phyloP scores from a whole-genome alignment of 129 eudicot species.

The Helianthus tuberosus region DNA sequence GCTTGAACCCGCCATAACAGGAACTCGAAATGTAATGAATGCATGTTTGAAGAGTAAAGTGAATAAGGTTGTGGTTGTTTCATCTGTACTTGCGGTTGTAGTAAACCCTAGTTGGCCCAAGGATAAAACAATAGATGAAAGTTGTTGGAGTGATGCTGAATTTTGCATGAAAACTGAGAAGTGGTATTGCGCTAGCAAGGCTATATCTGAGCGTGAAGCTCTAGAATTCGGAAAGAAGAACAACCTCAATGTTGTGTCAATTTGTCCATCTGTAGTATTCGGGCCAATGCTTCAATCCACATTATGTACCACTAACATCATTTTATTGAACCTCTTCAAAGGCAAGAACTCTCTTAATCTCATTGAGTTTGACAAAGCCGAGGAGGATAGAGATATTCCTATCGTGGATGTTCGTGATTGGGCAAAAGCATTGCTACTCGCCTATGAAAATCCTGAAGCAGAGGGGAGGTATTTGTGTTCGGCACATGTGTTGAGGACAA shows the following conservation, averaged over 20 bases:
- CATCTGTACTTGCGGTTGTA: not conserved
- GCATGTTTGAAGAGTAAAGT: constrained; percentile 5
- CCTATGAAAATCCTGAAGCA: constrained; percentile 41
- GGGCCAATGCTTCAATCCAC: constrained; percentile 49
- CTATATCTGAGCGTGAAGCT: constrained; percentile 38
- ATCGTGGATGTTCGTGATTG: constrained; percentile 42
- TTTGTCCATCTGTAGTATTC: constrained; percentile 39
- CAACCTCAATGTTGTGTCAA: constrained; percentile 34
- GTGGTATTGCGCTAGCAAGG: constrained; percentile 36
- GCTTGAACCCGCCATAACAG: constrained; percentile 5
- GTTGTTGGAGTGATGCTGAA: not conserved
- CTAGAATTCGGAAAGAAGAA: constrained; percentile 23
- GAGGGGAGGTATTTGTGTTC: constrained; percentile 44
- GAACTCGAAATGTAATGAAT: constrained; percentile 3
- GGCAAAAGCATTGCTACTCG: constrained; percentile 33
- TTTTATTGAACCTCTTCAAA: constrained; percentile 28
- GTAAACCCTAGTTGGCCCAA: constrained; percentile 5
- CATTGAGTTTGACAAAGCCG: constrained; percentile 18
- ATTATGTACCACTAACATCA: constrained; percentile 21
- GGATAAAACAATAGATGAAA: not conserved
- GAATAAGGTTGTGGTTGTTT: constrained; percentile 7
- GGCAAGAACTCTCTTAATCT: constrained; percentile 26
- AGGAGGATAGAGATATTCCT: constrained; percentile 8
- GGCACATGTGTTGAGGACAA: constrained; percentile 1
- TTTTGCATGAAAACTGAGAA: constrained; percentile 16